phyloP scores from a whole-genome alignment of 441 rosid species.

The Arabidopsis lyrata region DNA sequence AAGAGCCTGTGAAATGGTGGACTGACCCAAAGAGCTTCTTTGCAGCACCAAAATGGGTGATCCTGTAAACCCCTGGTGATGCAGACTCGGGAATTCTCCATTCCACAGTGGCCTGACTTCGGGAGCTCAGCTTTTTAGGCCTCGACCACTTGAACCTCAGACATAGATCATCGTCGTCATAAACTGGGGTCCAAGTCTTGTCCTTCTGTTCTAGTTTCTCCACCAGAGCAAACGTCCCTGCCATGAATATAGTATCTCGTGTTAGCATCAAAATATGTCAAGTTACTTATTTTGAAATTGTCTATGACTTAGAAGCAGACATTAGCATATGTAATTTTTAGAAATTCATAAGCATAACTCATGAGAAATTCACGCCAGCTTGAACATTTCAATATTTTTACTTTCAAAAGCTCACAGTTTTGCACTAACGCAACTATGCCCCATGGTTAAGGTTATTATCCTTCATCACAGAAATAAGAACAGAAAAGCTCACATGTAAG shows the following conservation, averaged over 20 bases:
- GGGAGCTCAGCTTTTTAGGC: conserved; percentile 76
- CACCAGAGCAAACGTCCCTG: conserved; percentile 74
- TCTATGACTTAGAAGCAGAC: conserved; percentile 22
- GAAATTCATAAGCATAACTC: conserved; percentile 2
- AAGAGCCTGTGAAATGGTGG: conserved; percentile 86
- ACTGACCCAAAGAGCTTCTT: conserved; percentile 73
- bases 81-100: conserved; percentile 87
- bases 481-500: neutral
- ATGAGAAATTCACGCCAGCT: conserved; percentile 12
- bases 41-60: conserved; percentile 93
- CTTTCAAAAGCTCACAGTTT: neutral
- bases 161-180: conserved; percentile 96
- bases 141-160: conserved; percentile 88
- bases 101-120: conserved; percentile 79
- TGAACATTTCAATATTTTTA: conserved; percentile 6
- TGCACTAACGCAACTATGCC: neutral
- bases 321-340: neutral
- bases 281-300: neutral
- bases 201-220: conserved; percentile 71
- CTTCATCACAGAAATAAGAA: neutral
- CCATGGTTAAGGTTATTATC: neutral
- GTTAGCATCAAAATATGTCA: conserved; percentile 24
- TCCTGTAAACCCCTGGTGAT: conserved; percentile 77
- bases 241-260: conserved; percentile 25
- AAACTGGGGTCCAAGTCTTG: conserved; percentile 77